A percentile compares a stretch with the other conserved stretches of the same genome.
These are phyloP conservation scores for Lycium ferocissimum DNA, from an alignment of 257 asterid species.

Conservation along the genomic window DNA sequence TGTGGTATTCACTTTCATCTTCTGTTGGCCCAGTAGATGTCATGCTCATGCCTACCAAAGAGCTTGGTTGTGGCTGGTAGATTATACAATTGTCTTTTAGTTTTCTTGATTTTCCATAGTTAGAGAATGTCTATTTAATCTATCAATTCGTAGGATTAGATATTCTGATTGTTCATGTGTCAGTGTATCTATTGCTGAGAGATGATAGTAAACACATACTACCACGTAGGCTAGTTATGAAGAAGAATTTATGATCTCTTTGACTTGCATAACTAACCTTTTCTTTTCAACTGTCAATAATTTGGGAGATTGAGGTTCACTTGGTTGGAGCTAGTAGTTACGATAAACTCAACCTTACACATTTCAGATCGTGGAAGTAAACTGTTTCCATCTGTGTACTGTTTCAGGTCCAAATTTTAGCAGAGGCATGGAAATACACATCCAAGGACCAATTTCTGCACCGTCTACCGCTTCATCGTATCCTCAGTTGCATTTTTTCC, in stretches of 20 bases:
- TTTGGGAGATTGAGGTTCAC: too few relatives aligned
- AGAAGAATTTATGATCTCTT: too few relatives aligned
- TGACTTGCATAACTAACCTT: too few relatives aligned
- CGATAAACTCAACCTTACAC: neutral
- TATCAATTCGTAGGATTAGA: neutral
- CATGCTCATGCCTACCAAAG: neutral
- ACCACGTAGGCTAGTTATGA: too few relatives aligned
- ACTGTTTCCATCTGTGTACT: neutral
- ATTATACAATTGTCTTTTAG: neutral
- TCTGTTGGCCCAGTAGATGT: neutral
- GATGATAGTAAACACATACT: too few relatives aligned
- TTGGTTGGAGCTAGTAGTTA: neutral
- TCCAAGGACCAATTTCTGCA: slow-evolving; percentile 73
- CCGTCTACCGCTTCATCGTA: slow-evolving; percentile 91
- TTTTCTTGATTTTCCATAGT: neutral
- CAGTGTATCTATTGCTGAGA: neutral
- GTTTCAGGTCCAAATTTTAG: slow-evolving; percentile 80
- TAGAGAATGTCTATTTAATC: neutral
- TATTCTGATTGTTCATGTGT: neutral
- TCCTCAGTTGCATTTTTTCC: slow-evolving; percentile 45
- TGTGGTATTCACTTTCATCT: neutral
- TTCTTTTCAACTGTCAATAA: too few relatives aligned
- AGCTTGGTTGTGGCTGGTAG: neutral
- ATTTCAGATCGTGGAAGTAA: neutral
- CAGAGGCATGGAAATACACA: slow-evolving; percentile 79